Conservation (phyloP, 108 stramenopile genomes). For the Cyclotella cryptica region DNA sequence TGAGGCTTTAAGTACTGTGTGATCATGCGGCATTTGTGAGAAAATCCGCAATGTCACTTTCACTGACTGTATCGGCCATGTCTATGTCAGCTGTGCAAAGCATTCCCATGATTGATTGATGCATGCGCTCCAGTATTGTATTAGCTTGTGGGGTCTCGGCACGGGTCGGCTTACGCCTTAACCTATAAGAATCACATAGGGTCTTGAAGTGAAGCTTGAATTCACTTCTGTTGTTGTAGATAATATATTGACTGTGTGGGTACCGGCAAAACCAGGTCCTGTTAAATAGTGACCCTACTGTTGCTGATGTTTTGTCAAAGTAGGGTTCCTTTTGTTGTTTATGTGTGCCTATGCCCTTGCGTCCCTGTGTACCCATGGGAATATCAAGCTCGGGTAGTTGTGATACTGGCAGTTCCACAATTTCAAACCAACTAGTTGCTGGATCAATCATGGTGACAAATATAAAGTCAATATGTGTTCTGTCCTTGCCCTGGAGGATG, state of each 20-base stretch:
- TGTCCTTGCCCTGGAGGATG: slow-evolving; percentile 21
- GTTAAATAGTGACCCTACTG: slow-evolving; percentile 16
- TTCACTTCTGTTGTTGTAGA: slow-evolving; percentile 46
- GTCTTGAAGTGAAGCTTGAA: slow-evolving; percentile 37
- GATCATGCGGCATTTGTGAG: no score
- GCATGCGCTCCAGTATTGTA: no score
- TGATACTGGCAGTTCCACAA: slow-evolving; percentile 20
- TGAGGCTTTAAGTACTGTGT: no score
- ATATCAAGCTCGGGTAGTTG: not conserved
- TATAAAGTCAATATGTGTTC: slow-evolving; percentile 13
- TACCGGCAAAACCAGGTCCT: slow-evolving; percentile 47
- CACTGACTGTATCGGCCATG: no score
- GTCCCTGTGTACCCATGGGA: not conserved
- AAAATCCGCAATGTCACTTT: no score
- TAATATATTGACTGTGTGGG: slow-evolving; percentile 33
- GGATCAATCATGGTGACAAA: slow-evolving; percentile 48
- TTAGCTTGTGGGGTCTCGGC: no score
- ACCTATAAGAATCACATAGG: slow-evolving; percentile 25
- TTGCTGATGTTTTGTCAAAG: slow-evolving; percentile 18
- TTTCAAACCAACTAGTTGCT: slow-evolving; percentile 49
- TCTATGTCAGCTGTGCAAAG: no score
- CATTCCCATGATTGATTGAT: no score
- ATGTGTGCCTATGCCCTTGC: not conserved
- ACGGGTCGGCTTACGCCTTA: no score
- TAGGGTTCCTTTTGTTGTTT: not conserved